A percentile compares a stretch with the other conserved stretches of the same genome.
Conservation (phyloP, 2,329 filamentous ascomycete genomes). For the Botrytis cinerea region DNA sequence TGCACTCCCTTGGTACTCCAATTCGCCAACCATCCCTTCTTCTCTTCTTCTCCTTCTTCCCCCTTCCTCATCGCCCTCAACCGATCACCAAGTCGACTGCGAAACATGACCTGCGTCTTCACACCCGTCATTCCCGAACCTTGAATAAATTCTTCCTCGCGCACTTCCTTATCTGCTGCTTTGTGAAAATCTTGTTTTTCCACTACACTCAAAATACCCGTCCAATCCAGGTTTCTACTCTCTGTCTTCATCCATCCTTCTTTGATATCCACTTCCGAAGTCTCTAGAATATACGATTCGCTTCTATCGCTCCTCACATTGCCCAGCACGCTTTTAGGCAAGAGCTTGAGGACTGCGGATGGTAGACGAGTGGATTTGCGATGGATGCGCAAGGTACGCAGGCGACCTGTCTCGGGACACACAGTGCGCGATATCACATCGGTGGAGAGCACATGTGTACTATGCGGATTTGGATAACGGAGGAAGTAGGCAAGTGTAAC, state of each 20-base stretch:
- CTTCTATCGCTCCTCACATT: constrained; percentile 60
- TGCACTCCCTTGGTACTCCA: constrained; percentile 74
- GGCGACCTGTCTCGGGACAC: constrained; percentile 70
- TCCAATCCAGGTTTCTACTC: constrained; percentile 79
- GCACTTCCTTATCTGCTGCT: constrained; percentile 31
- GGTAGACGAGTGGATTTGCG: constrained; percentile 81
- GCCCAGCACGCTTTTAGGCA: constrained; percentile 62
- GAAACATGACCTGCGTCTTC: constrained; percentile 71
- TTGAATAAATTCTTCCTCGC: constrained; percentile 35
- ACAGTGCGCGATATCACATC: constrained; percentile 76
- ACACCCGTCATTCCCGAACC: constrained; percentile 59
- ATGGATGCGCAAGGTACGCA: constrained; percentile 78
- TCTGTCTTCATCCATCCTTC: constrained; percentile 84
- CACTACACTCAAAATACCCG: constrained; percentile 75
- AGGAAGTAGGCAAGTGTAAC: constrained; percentile 89
- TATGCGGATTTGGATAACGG: constrained; percentile 84
- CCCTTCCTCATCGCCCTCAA: constrained; percentile 43
- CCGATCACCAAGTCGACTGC: constrained; percentile 70
- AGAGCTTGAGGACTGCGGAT: constrained; percentile 70
- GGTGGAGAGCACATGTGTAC: constrained; percentile 77
- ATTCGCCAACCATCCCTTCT: constrained; percentile 53
- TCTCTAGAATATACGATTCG: constrained; percentile 79
- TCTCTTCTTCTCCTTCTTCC: constrained; percentile 49
- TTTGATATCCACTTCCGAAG: constrained; percentile 74
- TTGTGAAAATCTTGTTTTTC: constrained; percentile 70